Evolutionary conservation across 805 yeast genomes (phyloP).

Genomic region (Ogataea sp.): DNA sequence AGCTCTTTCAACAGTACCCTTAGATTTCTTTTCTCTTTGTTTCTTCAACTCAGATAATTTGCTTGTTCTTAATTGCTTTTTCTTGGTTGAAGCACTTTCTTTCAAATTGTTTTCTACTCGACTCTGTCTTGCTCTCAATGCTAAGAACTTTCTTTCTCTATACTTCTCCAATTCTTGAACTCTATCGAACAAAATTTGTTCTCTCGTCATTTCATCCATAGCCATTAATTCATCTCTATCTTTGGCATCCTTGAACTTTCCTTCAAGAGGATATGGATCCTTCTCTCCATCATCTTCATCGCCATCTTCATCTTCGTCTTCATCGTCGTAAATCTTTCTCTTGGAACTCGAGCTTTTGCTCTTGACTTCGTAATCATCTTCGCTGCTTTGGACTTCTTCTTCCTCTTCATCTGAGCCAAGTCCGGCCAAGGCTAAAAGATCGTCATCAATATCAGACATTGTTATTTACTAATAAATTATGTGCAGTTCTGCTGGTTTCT

Average conservation of each 20-base stretch:
- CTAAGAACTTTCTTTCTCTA: constrained; percentile 76
- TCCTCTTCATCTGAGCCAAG: constrained; percentile 45
- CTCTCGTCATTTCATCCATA: constrained; percentile 90
- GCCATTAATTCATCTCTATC: constrained; percentile 60
- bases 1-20: constrained; percentile 15
- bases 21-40: constrained; percentile 28
- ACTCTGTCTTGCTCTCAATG: constrained; percentile 66
- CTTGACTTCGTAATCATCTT: constrained; percentile 27
- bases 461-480: too few relatives aligned
- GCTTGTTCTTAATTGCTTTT: constrained; percentile 22
- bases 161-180: constrained; percentile 85
- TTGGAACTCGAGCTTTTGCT: constrained; percentile 14
- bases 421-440: constrained; percentile 92
- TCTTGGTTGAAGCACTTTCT: constrained; percentile 13
- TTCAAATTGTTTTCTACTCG: constrained; percentile 27
- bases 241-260: constrained; percentile 75
- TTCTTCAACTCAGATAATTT: constrained; percentile 27
- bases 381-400: constrained; percentile 25
- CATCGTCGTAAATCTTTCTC: constrained; percentile 24
- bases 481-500: too few relatives aligned
- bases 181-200: constrained; percentile 84
- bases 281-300: constrained; percentile 31
- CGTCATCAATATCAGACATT: constrained; percentile 91
- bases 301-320: constrained; percentile 24
- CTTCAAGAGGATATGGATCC: constrained; percentile 91